Evolutionary conservation across 495 filamentous ascomycete genomes (phyloP).

Genomic region (Xanthoparmelia taractica): DNA sequence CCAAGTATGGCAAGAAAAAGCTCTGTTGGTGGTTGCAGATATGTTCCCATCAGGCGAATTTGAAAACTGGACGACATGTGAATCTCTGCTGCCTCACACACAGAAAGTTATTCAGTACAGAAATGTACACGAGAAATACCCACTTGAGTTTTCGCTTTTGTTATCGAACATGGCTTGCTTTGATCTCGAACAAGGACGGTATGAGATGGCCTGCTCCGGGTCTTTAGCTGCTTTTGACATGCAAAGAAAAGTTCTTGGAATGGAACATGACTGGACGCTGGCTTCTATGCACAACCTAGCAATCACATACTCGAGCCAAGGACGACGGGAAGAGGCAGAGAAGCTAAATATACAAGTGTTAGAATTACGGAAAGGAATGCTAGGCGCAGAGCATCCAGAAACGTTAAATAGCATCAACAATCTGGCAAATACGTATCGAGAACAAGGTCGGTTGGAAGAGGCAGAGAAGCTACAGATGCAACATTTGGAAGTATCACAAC

Average conservation of each 20-base stretch:
- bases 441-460: constrained; percentile 28
- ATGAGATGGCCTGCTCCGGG: constrained; percentile 25
- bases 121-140: not conserved
- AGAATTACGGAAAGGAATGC: not conserved
- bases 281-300: constrained; percentile 18
- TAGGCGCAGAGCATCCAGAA: constrained; percentile 16
- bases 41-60: constrained; percentile 31
- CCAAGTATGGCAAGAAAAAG: constrained; percentile 28
- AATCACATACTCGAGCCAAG: constrained; percentile 21
- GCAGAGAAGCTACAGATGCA: constrained; percentile 26
- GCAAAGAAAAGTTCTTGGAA: constrained; percentile 23
- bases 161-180: constrained; percentile 4
- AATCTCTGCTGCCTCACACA: constrained; percentile 35
- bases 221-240: constrained; percentile 7
- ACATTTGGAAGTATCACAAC: constrained; percentile 22
- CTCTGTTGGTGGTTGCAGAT: constrained; percentile 29
- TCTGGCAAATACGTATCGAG: constrained; percentile 23
- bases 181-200: constrained; percentile 19
- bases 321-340: constrained; percentile 29
- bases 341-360: not conserved
- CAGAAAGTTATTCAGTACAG: constrained; percentile 24
- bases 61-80: constrained; percentile 34
- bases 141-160: not conserved
- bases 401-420: constrained; percentile 23
- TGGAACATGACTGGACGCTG: not conserved